Evolutionary conservation across 2,329 filamentous ascomycete species (phyloP).

Genomic region (Alternaria burnsii): DNA sequence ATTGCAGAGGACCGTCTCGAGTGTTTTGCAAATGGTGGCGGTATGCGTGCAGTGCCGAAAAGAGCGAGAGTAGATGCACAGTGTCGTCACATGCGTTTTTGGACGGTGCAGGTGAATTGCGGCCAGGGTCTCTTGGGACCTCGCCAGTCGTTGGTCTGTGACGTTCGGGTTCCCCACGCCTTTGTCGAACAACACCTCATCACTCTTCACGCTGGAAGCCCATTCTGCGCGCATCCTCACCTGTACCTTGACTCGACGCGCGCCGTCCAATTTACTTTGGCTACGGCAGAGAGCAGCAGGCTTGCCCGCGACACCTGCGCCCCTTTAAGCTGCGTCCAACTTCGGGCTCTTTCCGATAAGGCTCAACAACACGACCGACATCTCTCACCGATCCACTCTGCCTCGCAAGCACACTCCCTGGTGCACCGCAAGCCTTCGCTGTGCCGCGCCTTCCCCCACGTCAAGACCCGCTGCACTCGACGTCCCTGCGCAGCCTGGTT

Average conservation of each 20-base stretch:
- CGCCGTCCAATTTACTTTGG: conserved; percentile 58
- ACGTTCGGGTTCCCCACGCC: conserved; percentile 30
- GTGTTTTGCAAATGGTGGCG: not conserved
- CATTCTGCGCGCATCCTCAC: conserved; percentile 21
- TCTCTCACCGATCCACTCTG: conserved; percentile 23
- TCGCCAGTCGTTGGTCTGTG: conserved; percentile 30
- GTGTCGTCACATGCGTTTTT: conserved; percentile 19
- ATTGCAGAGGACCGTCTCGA: not conserved
- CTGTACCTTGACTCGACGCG: conserved; percentile 25
- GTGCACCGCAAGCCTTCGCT: conserved; percentile 16
- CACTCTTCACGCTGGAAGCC: conserved; percentile 35
- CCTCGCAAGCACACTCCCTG: conserved; percentile 24
- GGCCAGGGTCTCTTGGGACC: conserved; percentile 26
- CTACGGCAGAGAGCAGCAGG: conserved; percentile 47
- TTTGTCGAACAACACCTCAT: conserved; percentile 32
- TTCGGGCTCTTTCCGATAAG: conserved; percentile 32
- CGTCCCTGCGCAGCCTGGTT: conserved; percentile 24
- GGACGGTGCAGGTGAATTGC: conserved; percentile 22
- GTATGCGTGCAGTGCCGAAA: not conserved
- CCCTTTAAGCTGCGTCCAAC: conserved; percentile 32
- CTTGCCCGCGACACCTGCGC: conserved; percentile 28
- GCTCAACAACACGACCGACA: conserved; percentile 31
- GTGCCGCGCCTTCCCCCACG: conserved; percentile 21
- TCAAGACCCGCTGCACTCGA: conserved; percentile 10
- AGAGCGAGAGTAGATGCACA: conserved; percentile 4